Evolutionary conservation across 768 basidiomycete species (phyloP).

Genomic region (Leccinum olivaceopallidum): DNA sequence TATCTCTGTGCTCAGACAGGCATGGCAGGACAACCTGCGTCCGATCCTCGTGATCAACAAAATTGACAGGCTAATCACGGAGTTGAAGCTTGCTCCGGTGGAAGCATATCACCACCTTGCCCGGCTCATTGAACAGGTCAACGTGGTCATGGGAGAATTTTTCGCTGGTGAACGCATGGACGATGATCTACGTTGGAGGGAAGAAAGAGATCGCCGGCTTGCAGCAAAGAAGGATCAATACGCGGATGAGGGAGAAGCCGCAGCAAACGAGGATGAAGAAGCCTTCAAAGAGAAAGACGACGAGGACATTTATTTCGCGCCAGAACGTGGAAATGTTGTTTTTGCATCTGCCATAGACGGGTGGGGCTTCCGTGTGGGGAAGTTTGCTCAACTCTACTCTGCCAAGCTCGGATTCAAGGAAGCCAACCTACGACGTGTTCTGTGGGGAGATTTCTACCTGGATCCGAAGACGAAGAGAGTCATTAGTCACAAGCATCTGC

Average conservation of each 20-base stretch:
- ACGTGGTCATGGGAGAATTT: slow-evolving; percentile 96
- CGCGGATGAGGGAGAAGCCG: slow-evolving; percentile 64
- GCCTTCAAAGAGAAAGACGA: slow-evolving; percentile 95
- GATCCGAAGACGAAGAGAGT: slow-evolving; percentile 96
- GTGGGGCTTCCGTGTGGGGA: slow-evolving; percentile 94
- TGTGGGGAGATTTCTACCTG: slow-evolving; percentile 98
- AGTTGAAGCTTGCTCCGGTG: slow-evolving; percentile 84
- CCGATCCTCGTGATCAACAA: slow-evolving; percentile 98
- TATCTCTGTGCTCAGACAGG: slow-evolving; percentile 91
- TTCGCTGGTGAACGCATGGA: slow-evolving; percentile 97
- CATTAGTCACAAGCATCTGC: slow-evolving; percentile 87
- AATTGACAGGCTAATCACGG: slow-evolving; percentile 90
- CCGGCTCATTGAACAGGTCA: slow-evolving; percentile 93
- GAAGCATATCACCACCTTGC: slow-evolving; percentile 96
- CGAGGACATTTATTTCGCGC: slow-evolving; percentile 96
- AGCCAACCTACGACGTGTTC: slow-evolving; percentile 74
- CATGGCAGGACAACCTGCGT: slow-evolving; percentile 84
- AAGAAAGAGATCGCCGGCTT: slow-evolving; percentile 84
- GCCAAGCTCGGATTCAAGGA: slow-evolving; percentile 91
- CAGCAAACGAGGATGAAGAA: slow-evolving; percentile 58
- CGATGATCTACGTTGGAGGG: slow-evolving; percentile 91
- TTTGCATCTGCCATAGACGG: slow-evolving; percentile 96
- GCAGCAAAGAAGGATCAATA: slow-evolving; percentile 70
- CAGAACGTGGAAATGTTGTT: slow-evolving; percentile 92
- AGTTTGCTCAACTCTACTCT: slow-evolving; percentile 92